Base-by-base conservation (phyloP, 139 green algal genomes). In the Gonium pectorale region DNA sequence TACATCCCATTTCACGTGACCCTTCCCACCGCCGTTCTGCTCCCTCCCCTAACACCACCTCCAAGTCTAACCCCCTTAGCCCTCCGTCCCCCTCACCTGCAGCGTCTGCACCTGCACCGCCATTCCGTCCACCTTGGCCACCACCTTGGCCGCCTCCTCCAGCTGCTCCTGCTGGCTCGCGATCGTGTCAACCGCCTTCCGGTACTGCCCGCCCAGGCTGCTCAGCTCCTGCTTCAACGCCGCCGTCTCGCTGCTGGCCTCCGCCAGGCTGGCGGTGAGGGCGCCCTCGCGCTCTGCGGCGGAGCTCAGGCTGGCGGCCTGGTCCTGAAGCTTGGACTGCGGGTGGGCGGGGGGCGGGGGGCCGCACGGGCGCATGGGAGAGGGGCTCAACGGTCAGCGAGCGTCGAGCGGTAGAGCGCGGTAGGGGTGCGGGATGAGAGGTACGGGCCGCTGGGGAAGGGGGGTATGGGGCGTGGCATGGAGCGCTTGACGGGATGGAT, bases 261-360 rank as follows among this genome's bases (percentile, higher is more conserved):
- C 59, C 4, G 6, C 5, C 59, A 82, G 75, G 5, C 40, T 41
- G 0, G 29, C 59, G 59, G 60, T 15, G 40, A 82, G 75, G 5
- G 15, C 2, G 40, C 37, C 11, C 40, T 82, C 75, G 41, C 75
- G 59, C 38, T 31, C 5, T 11, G 59, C 59, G 11, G 75, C 75
- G 4, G 59, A 37, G 59, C 13, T n/a, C 17, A 82, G 41, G 59
- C 73, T 81, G 69, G 75, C 71, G 21, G 86, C 71, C 63, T 81
- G 85, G 44, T 85, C 81, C 52, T 83, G 43, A 46, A 90, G 86
- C 37, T 69, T 87, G 67, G 83, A 86, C 81, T 89, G 79, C 51
- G 49, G 37, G 62, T 6, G 33, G 38, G 37, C 15, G 8, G 63
- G 35, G 4, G 63, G 17, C 49, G 17, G 49, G 13, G 17, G 49